Percentiles rank a stretch among this genome's conserved stretches.
These are phyloP conservation scores for Hypoxylon rickii DNA, from an alignment of 495 filamentous ascomycete species.

Conservation along the genomic window DNA sequence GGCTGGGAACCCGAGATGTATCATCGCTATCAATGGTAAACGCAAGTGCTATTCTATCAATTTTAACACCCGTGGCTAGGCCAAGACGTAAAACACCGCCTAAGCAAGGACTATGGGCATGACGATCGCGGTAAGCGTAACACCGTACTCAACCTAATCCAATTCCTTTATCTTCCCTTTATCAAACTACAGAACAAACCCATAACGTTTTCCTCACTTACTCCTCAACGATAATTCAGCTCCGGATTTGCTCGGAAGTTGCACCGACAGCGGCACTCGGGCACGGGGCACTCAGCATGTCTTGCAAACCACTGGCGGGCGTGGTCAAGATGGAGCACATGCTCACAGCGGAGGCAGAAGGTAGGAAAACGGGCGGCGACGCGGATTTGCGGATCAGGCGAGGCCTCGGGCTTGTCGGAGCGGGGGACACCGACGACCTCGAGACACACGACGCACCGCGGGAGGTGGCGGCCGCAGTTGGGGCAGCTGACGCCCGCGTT, in stretches of 20 bases:
- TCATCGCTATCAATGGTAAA: too few species aligned
- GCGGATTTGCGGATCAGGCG: constrained; percentile 54
- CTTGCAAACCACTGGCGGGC: constrained; percentile 83
- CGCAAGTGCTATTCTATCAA: too few species aligned
- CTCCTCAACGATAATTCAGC: constrained; percentile 46
- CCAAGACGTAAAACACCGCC: too few species aligned
- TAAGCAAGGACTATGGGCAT: too few species aligned
- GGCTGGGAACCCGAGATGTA: too few species aligned
- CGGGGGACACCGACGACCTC: constrained; percentile 82
- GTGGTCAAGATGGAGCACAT: constrained; percentile 89
- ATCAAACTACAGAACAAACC: neutral
- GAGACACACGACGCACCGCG: constrained; percentile 86
- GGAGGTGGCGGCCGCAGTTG: constrained; percentile 83
- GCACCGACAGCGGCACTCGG: constrained; percentile 87
- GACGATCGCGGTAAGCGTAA: too few species aligned
- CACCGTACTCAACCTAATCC: too few species aligned
- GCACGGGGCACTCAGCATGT: constrained; percentile 82
- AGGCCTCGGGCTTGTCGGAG: constrained; percentile 61
- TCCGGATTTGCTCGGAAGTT: constrained; percentile 56
- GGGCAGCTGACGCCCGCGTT: constrained; percentile 71
- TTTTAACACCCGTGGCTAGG: too few species aligned
- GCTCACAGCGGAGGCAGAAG: constrained; percentile 87
- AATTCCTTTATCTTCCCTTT: neutral
- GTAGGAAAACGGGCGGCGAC: constrained; percentile 62
- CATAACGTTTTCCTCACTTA: neutral